phyloP scores from a whole-genome alignment of 306 rosid species.

The Quercus rubra region DNA sequence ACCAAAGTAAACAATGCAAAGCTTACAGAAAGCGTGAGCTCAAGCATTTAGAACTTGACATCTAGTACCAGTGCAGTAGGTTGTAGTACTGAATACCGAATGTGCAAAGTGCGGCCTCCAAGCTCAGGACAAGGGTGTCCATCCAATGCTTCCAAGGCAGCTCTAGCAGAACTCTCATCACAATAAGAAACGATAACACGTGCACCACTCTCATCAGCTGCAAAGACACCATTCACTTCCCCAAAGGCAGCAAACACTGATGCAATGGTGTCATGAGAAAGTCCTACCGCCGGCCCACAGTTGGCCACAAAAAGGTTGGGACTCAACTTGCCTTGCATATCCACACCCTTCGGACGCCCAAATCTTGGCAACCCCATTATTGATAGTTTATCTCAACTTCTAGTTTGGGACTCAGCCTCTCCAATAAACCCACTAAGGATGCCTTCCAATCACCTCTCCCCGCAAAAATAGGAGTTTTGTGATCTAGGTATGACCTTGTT shows the following conservation, averaged over 20 bases:
- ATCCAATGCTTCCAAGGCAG: conserved; percentile 55
- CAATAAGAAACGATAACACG: conserved; percentile 68
- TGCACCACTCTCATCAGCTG: conserved; percentile 80
- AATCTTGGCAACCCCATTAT: conserved; percentile 51
- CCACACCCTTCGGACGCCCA: conserved; percentile 53
- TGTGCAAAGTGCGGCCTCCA: conserved; percentile 67
- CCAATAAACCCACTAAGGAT: neutral
- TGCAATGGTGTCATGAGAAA: conserved; percentile 45
- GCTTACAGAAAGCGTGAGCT: neutral
- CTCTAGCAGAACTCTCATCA: conserved; percentile 46
- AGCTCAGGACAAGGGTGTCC: conserved; percentile 66
- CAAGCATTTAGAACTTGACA: neutral
- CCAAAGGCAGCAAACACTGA: conserved; percentile 62
- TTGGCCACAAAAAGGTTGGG: conserved; percentile 79
- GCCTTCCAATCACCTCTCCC: no score
- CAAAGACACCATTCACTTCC: conserved; percentile 53
- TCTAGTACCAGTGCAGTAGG: conserved; percentile 45
- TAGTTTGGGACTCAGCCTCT: no score
- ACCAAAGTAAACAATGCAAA: neutral
- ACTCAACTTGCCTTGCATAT: conserved; percentile 34
- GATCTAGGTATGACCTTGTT: no score
- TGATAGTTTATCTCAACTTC: neutral
- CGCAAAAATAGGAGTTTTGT: no score
- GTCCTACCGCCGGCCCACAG: conserved; percentile 77
- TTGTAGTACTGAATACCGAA: conserved; percentile 64